Conservation (phyloP, 2,329 filamentous ascomycete genomes). For the Paracorniculantispora psalliotae region DNA sequence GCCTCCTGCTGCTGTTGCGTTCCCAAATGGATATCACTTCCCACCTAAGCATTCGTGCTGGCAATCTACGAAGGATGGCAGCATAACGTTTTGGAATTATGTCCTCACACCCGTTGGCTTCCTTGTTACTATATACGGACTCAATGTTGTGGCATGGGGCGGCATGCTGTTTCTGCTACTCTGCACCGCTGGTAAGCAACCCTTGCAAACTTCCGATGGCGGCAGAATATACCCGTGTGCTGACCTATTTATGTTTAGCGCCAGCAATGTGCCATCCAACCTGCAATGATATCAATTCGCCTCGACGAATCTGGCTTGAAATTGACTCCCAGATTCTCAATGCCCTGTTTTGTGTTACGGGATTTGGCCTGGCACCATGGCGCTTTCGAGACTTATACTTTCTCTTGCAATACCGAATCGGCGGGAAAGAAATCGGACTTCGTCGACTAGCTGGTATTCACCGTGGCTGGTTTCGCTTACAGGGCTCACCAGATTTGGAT, state of each 20-base stretch:
- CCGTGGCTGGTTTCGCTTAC: constrained; percentile 68
- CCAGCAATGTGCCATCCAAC: constrained; percentile 67
- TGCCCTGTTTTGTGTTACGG: constrained; percentile 70
- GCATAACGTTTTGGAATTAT: constrained; percentile 65
- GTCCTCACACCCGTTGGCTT: constrained; percentile 71
- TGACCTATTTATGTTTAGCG: constrained; percentile 24
- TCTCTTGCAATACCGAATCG: constrained; percentile 59
- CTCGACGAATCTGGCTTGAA: constrained; percentile 80
- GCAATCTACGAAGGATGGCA: constrained; percentile 52
- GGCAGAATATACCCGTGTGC: background rate
- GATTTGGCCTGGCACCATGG: constrained; percentile 74
- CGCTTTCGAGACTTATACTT: constrained; percentile 75
- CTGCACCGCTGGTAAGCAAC: constrained; percentile 52
- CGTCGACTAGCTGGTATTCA: constrained; percentile 70
- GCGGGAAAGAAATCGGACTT: constrained; percentile 50
- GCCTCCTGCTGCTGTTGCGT: constrained; percentile 34
- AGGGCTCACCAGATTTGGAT: constrained; percentile 57
- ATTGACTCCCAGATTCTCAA: constrained; percentile 72
- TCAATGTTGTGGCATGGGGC: constrained; percentile 84
- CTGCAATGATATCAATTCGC: constrained; percentile 69
- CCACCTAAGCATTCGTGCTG: constrained; percentile 56
- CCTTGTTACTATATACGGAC: constrained; percentile 69
- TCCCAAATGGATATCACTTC: constrained; percentile 62
- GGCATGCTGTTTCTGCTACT: constrained; percentile 86
- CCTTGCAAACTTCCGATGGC: background rate